Percentiles rank a stretch among this genome's conserved stretches.
phyloP scores from a whole-genome alignment of 108 stramenopile genomes.

The Ochromonas danica region DNA sequence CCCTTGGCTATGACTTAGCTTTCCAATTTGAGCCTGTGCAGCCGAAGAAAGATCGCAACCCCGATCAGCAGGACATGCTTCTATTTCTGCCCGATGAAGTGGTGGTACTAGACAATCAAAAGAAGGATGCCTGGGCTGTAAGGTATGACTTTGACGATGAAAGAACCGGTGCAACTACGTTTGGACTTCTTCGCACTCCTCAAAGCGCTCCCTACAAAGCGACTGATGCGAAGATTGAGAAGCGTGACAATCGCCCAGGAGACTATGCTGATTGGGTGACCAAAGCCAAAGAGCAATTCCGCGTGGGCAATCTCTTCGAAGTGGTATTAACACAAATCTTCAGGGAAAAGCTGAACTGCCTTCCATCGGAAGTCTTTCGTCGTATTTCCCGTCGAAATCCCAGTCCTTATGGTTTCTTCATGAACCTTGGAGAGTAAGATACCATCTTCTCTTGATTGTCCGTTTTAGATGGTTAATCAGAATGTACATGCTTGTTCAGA shows the following conservation, averaged over 20 bases:
- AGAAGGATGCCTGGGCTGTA: slow-evolving; percentile 83
- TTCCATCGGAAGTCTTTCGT: slow-evolving; percentile 79
- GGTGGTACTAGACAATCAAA: slow-evolving; percentile 87
- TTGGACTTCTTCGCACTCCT: slow-evolving; percentile 71
- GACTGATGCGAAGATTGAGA: slow-evolving; percentile 52
- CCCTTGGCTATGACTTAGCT: slow-evolving; percentile 93
- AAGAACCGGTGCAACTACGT: slow-evolving; percentile 70
- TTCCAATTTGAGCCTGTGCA: slow-evolving; percentile 94
- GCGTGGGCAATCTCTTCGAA: slow-evolving; percentile 92
- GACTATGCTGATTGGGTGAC: slow-evolving; percentile 78
- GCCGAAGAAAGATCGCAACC: slow-evolving; percentile 71
- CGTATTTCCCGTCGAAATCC: too few species aligned
- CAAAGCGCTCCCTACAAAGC: slow-evolving; percentile 36
- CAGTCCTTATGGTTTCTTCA: too few species aligned
- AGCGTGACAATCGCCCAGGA: slow-evolving; percentile 73
- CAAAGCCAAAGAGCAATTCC: slow-evolving; percentile 83
- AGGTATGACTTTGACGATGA: slow-evolving; percentile 81
- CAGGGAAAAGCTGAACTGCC: slow-evolving; percentile 51
- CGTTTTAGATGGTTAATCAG: too few species aligned
- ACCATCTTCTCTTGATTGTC: too few species aligned
- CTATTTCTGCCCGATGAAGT: slow-evolving; percentile 88
- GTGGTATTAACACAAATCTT: slow-evolving; percentile 92
- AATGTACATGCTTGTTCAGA: too few species aligned
- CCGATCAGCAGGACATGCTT: slow-evolving; percentile 79
- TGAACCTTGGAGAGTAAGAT: too few species aligned